Conservation (phyloP, 345 rosid genomes). For the Garcia nutans region DNA sequence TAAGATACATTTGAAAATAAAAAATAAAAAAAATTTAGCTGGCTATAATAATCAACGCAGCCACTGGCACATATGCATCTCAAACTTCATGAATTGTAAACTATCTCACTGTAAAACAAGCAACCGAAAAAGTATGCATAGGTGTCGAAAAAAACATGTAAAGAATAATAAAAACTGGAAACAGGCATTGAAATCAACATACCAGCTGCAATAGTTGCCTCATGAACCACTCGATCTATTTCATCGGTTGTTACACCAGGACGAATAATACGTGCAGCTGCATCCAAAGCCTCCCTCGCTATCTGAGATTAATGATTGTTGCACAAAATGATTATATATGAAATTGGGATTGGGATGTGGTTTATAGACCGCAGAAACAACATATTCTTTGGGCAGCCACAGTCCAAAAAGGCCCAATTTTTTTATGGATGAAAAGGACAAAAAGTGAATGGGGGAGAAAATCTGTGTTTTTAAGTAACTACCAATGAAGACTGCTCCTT, state of each 20-base stretch:
- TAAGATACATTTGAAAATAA: neutral
- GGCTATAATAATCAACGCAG: neutral
- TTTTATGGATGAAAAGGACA: neutral
- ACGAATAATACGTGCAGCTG: constrained; percentile 67
- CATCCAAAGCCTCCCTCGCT: constrained; percentile 90
- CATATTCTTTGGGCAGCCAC: neutral
- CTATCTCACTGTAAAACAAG: neutral
- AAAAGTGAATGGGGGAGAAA: neutral
- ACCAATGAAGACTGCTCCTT: no score
- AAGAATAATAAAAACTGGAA: no score
- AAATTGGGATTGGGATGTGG: neutral
- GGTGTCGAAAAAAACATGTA: no score
- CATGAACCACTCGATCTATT: constrained; percentile 90
- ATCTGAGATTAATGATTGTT: constrained; percentile 41
- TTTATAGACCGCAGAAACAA: neutral
- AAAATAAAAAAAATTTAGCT: neutral
- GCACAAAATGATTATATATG: neutral
- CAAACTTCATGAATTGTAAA: neutral
- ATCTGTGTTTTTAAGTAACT: no score
- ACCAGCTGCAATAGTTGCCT: constrained; percentile 87
- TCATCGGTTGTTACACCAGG: constrained; percentile 97
- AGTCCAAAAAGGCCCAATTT: neutral
- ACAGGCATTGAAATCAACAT: constrained; percentile 10
- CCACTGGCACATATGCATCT: neutral
- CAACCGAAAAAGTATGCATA: neutral